Evolutionary conservation across 371 early-diverging fungal genomes (phyloP).

Genomic region (Coemansia sp.): DNA sequence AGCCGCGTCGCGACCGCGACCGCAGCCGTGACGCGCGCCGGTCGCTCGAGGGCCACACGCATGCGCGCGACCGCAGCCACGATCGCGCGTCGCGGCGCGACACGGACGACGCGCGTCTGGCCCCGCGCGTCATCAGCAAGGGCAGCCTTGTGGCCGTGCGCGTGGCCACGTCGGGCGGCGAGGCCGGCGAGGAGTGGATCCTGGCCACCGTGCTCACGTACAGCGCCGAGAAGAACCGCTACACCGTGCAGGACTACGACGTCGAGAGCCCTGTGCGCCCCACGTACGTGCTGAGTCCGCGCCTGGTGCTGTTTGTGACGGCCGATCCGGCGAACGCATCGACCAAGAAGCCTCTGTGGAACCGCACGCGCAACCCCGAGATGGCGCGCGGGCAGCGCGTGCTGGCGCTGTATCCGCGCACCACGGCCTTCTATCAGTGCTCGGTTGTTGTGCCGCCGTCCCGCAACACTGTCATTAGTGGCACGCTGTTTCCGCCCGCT

Average conservation of each 20-base stretch:
- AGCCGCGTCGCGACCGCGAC: constrained; percentile 6
- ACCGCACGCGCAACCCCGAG: constrained; percentile 46
- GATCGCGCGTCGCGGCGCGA: neutral
- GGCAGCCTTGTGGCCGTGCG: constrained; percentile 41
- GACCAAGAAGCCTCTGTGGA: constrained; percentile 24
- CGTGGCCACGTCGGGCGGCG: constrained; percentile 18
- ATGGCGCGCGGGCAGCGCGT: constrained; percentile 67
- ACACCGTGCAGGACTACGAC: constrained; percentile 47
- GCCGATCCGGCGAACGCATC: constrained; percentile 58
- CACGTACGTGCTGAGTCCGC: constrained; percentile 33
- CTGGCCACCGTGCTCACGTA: constrained; percentile 66
- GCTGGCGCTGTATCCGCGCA: constrained; percentile 80
- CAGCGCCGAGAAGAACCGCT: constrained; percentile 60
- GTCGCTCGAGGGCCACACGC: too few relatives aligned
- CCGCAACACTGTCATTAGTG: neutral
- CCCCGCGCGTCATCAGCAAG: constrained; percentile 1
- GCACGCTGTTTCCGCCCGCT: constrained; percentile 7
- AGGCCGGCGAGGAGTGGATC: constrained; percentile 68
- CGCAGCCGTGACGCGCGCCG: neutral
- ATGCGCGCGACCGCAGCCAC: constrained; percentile 3
- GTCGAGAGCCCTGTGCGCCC: constrained; percentile 35
- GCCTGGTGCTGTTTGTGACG: constrained; percentile 49
- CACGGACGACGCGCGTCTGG: neutral
- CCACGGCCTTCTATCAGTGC: constrained; percentile 66
- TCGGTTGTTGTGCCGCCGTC: constrained; percentile 14